Evolutionary conservation across 768 basidiomycete species (phyloP).

Genomic region (Russula compacta): DNA sequence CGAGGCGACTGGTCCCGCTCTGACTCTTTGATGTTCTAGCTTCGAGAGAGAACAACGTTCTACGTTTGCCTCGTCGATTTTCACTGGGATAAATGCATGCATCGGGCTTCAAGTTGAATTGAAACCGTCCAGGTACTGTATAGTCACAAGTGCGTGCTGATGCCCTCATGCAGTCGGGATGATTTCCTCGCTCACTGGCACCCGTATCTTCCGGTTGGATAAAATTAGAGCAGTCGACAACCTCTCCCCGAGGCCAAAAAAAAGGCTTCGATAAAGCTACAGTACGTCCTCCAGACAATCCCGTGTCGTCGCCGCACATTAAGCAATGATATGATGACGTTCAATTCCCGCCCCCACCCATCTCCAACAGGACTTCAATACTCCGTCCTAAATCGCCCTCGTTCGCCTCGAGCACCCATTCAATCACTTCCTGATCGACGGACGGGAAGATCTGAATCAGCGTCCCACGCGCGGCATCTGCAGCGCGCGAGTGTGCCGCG

Average conservation of each 20-base stretch:
- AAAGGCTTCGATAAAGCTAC: constrained; percentile 9
- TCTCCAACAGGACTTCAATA: constrained; percentile 79
- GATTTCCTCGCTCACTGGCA: too few species aligned
- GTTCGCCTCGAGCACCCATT: constrained; percentile 86
- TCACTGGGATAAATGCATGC: too few species aligned
- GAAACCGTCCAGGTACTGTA: too few species aligned
- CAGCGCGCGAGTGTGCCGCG: constrained; percentile 62
- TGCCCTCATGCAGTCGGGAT: too few species aligned
- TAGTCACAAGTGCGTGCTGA: too few species aligned
- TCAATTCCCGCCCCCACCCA: constrained; percentile 32
- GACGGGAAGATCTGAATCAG: constrained; percentile 83
- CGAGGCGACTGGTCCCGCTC: too few species aligned
- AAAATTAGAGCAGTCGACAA: not conserved
- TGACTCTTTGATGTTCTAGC: too few species aligned
- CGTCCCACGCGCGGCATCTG: constrained; percentile 63
- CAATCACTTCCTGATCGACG: constrained; percentile 74
- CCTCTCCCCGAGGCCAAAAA: not conserved
- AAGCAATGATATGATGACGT: not conserved
- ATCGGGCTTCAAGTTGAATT: too few species aligned
- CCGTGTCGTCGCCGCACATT: not conserved
- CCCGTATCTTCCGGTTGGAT: too few species aligned
- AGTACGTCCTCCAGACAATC: not conserved
- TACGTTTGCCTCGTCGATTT: too few species aligned
- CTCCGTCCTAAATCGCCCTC: constrained; percentile 82
- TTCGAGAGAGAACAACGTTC: too few species aligned